Percentiles rank a stretch among this genome's conserved stretches.
Conservation (phyloP, 108 stramenopile genomes). For the Aurantiochytrium sp. region DNA sequence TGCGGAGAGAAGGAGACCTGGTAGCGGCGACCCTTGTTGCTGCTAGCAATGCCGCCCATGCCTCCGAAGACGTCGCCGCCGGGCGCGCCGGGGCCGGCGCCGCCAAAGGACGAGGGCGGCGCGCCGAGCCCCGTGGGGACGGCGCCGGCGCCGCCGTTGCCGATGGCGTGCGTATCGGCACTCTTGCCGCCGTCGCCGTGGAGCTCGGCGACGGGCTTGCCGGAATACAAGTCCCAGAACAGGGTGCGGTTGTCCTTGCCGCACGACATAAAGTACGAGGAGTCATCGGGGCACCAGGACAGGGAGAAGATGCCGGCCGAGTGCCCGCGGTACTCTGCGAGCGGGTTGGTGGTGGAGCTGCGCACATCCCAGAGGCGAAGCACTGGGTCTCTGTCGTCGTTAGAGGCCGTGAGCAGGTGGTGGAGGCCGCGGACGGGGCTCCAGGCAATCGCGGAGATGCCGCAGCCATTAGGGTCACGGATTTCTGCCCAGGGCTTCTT, state of each 20-base stretch:
- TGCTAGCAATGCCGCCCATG: neutral
- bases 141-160: constrained; percentile 53
- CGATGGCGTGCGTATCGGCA: neutral
- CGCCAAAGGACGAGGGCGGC: neutral
- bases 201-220: constrained; percentile 80
- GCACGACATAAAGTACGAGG: constrained; percentile 69
- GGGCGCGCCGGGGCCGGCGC: neutral
- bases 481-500: constrained; percentile 93
- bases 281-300: constrained; percentile 91
- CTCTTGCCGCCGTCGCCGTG: neutral
- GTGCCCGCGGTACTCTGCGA: constrained; percentile 80
- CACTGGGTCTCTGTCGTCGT: constrained; percentile 80
- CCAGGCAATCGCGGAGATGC: constrained; percentile 82
- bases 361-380: constrained; percentile 90
- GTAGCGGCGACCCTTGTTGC: constrained; percentile 50
- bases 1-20: constrained; percentile 83
- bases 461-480: constrained; percentile 51
- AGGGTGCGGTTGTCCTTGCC: constrained; percentile 92
- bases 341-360: constrained; percentile 81
- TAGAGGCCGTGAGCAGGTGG: constrained; percentile 83
- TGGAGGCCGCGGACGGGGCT: constrained; percentile 84
- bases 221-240: constrained; percentile 84
- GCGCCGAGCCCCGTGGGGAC: constrained; percentile 33
- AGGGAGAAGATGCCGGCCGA: constrained; percentile 77
- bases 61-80: neutral